Percentiles rank a stretch among this genome's conserved stretches.
phyloP scores from a whole-genome alignment of 805 yeast genomes.

The Cyberlindnera mississippiensis region DNA sequence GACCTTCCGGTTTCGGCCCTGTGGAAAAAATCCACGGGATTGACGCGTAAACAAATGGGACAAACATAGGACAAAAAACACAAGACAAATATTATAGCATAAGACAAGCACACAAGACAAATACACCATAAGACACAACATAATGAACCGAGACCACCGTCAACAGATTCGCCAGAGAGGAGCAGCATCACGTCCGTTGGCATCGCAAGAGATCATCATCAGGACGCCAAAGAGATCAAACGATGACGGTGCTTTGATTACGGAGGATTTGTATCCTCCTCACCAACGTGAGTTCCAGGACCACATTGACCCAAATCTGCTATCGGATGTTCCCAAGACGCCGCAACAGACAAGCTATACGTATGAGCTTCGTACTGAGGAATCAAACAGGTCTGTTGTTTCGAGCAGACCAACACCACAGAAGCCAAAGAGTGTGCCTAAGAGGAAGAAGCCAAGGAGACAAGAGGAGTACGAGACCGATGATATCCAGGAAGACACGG shows the following conservation, averaged over 20 bases:
- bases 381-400: slow-evolving; percentile 13
- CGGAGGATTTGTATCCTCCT: slow-evolving; percentile 17
- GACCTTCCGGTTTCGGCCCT: slow-evolving; percentile 13
- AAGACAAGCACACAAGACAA: no score
- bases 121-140: no score
- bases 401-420: slow-evolving; percentile 12
- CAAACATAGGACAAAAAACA: neutral
- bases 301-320: neutral
- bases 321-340: neutral
- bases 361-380: slow-evolving; percentile 7
- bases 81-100: no score
- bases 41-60: neutral
- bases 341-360: slow-evolving; percentile 2
- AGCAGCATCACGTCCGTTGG: slow-evolving; percentile 12
- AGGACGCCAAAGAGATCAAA: slow-evolving; percentile 14
- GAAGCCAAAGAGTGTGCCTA: neutral
- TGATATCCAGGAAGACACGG: neutral
- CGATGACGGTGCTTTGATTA: slow-evolving; percentile 22
- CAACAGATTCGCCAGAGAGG: slow-evolving; percentile 19
- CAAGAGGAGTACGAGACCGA: slow-evolving; percentile 1
- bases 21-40: neutral
- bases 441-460: slow-evolving; percentile 1
- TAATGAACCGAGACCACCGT: slow-evolving; percentile 19
- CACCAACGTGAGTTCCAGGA: neutral
- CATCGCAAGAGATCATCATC: slow-evolving; percentile 9